These are phyloP conservation scores for Penicillium salamii DNA, from an alignment of 495 filamentous ascomycete species.

Conservation along the genomic window DNA sequence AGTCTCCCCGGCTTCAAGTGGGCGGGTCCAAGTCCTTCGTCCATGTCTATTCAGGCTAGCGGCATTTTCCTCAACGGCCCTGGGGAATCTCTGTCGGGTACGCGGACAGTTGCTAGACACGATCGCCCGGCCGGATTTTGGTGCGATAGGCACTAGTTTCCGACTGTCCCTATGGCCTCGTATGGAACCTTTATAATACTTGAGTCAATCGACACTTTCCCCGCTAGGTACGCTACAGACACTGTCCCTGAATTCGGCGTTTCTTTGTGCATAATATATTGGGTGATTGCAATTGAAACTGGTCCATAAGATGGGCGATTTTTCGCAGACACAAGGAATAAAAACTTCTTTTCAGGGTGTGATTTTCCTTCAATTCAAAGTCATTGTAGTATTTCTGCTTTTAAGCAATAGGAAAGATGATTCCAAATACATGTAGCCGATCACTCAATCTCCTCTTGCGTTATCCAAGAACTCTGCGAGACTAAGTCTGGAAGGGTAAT, in stretches of 20 bases:
- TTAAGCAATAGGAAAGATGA: too few species aligned
- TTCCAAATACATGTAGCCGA: not conserved
- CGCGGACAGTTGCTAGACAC: not conserved
- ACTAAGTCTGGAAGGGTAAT: conserved; percentile 1
- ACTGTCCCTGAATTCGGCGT: too few species aligned
- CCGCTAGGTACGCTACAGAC: not conserved
- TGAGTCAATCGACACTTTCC: too few species aligned
- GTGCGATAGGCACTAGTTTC: not conserved
- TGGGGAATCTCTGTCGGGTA: not conserved
- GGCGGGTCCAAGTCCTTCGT: not conserved
- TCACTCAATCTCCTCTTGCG: not conserved
- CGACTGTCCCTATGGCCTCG: not conserved
- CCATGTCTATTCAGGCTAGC: conserved; percentile 4
- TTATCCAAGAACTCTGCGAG: not conserved
- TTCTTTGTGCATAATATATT: not conserved
- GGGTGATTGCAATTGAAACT: not conserved
- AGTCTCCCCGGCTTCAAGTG: too few species aligned
- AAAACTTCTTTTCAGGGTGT: too few species aligned
- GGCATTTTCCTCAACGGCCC: not conserved
- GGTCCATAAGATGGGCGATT: too few species aligned
- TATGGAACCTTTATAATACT: not conserved
- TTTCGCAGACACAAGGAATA: too few species aligned
- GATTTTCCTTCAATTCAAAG: too few species aligned
- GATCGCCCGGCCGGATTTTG: not conserved
- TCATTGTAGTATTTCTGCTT: too few species aligned